These are phyloP conservation scores for Alternaria gansuensis DNA, from an alignment of 2,329 filamentous ascomycete species.

Conservation along the genomic window DNA sequence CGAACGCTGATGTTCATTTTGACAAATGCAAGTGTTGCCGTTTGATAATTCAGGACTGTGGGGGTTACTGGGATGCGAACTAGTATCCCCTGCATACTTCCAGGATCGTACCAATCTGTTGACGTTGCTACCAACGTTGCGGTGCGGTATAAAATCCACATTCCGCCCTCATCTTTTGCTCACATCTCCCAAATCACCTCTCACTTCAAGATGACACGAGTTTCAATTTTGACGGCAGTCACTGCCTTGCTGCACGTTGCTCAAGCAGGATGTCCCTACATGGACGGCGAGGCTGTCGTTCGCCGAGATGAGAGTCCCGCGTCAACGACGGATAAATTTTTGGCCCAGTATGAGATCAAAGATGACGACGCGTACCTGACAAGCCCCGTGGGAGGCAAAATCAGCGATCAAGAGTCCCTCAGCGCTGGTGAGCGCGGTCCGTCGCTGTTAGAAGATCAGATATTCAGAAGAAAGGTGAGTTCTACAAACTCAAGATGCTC, in stretches of 20 bases:
- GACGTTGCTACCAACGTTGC: not conserved
- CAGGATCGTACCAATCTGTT: slow-evolving; percentile 4
- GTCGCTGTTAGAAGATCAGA: slow-evolving; percentile 75
- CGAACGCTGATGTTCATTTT: slow-evolving; percentile 1
- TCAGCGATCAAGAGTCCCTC: slow-evolving; percentile 72
- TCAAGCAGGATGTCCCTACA: slow-evolving; percentile 49
- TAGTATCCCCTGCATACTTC: not conserved
- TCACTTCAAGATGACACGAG: slow-evolving; percentile 37
- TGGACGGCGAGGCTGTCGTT: slow-evolving; percentile 44
- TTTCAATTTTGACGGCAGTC: slow-evolving; percentile 35
- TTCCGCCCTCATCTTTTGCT: slow-evolving; percentile 1
- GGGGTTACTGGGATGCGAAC: not conserved
- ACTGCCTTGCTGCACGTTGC: slow-evolving; percentile 36
- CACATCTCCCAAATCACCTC: not conserved
- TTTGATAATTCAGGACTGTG: slow-evolving; percentile 7
- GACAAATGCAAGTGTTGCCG: slow-evolving; percentile 13
- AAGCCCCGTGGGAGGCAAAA: slow-evolving; percentile 72
- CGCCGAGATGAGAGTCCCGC: slow-evolving; percentile 34
- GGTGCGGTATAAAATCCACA: slow-evolving; percentile 4
- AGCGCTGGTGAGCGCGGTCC: slow-evolving; percentile 73
- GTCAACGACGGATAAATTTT: slow-evolving; percentile 43
- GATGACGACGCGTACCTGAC: slow-evolving; percentile 58
- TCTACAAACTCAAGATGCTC: not conserved
- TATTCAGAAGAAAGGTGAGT: slow-evolving; percentile 65
- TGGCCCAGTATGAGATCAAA: slow-evolving; percentile 51